Base-by-base conservation (phyloP, 108 stramenopile species). In the Skeletonema grethae region DNA sequence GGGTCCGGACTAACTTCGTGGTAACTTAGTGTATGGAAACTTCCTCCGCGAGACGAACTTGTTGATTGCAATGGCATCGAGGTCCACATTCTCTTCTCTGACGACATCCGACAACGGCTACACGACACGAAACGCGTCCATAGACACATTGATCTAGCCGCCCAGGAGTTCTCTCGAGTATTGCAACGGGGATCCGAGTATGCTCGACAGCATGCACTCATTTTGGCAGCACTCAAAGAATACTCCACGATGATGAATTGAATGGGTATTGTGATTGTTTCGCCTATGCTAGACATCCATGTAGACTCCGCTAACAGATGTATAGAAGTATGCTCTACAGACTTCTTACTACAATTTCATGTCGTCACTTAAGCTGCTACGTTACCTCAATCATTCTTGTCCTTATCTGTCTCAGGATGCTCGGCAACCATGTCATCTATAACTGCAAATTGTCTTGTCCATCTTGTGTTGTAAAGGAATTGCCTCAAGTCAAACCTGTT, bases 401-500 rank as follows among this genome's bases (percentile, higher is more conserved):
- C 79, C 65, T 79, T 79, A 46, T 72, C 70, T 10, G 65, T 53
- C 2, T 72, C 77, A 3, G 72, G 62, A 57, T 79, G 58, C 34
- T 53, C 61, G 0, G 79, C 67, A 22, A 82, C 81, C 8, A 85
- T 67, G 25, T 72, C 67, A 61, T 94, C 93, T 20, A 98, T 96
- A 3, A 83, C 83, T 16, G 78, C 32, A 73, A 98, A 98, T 70
- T 99, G 98, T 24, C 96, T 75, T 7, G 91, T 80, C 97, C 97
- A 99, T 31, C 74, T 73, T 55, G 88, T 85, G 73, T 96, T 91
- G 84, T 98, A 97, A 64, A 99, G 73, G 74, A 99, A 97, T 50
- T 91, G 99, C 9, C 99, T 84, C 62, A 97, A 76, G 86, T 99
- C 99, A 75, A 98, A 98, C 12, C 98, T 93, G 84, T 99, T 99